Base-by-base conservation (phyloP, 768 basidiomycete genomes). In the Daedaleopsis sinensis region DNA sequence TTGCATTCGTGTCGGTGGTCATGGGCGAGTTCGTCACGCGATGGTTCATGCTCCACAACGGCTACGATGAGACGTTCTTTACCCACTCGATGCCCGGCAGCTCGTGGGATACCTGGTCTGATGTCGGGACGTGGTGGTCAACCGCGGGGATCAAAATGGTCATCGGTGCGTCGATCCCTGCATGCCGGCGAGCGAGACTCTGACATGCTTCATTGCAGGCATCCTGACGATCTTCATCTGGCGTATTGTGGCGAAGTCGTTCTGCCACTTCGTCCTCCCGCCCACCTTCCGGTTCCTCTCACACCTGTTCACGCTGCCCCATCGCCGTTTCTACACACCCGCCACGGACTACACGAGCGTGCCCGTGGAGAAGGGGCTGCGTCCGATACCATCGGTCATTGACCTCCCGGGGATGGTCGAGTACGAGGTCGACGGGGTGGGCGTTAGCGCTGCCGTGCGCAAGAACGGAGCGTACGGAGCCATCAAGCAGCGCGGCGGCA, bases 1-100 rank as follows among this genome's bases (percentile, higher is more conserved):
- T 98, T 53, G 94, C 96, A 0, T 90, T 95, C 65, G 76, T 91
- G n/a, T 88, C 91, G 24, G 94, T 94, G 44, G 80, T 92, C 18
- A 78, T 90, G 38, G 96, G 96, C n/a, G 77, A 80, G 19, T 76
- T 84, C 23, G 71, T 94, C 0, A 86, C 85, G 0, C 79, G 83
- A 47, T 97, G 95, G 94, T 79, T 73, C 32, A 79, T 79, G 69
- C 66, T 58, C 12, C 80, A 79, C 42, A 72, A 74, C 44, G 81
- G 78, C n/a, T 70, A 79, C 57, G 69, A 70, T 51, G 43, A 65
- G 13, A 59, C 61, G 19, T 74, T 74, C 52, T 71, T 78, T 57
- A 59, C 58, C 16, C 59, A 63, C n/a, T 68, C 71, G 50, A 88
- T 85, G 85, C 86, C 88, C 0, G 86, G 88, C 5, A 81, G 81